These are phyloP conservation scores for Mycena citricolor DNA, from an alignment of 1,284 basidiomycete genomes.

Conservation along the genomic window DNA sequence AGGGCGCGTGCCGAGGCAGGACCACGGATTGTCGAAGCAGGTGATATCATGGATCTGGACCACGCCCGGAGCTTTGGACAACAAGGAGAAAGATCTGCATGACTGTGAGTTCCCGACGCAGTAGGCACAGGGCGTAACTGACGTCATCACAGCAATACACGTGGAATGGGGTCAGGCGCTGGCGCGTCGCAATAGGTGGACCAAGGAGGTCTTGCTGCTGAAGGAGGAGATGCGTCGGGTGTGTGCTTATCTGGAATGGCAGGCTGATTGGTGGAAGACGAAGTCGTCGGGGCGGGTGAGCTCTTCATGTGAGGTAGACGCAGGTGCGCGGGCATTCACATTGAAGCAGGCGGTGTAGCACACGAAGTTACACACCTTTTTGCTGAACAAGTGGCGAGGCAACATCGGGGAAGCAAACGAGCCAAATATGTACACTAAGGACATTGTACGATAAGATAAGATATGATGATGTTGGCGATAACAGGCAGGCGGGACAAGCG, in stretches of 20 bases:
- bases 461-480: too few species aligned
- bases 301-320: too few species aligned
- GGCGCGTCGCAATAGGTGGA: slow-evolving; percentile 7
- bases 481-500: too few species aligned
- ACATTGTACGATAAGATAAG: too few species aligned
- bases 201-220: slow-evolving; percentile 9
- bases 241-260: not conserved
- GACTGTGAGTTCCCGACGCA: not conserved
- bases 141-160: not conserved
- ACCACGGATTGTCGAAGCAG: not conserved
- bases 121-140: not conserved
- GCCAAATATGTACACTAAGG: too few species aligned
- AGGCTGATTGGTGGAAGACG: too few species aligned
- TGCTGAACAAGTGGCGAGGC: too few species aligned
- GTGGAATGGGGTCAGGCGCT: not conserved
- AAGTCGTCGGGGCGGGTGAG: too few species aligned
- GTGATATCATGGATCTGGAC: slow-evolving; percentile 16
- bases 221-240: slow-evolving; percentile 15
- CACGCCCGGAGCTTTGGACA: not conserved
- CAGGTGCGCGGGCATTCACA: too few species aligned
- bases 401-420: too few species aligned
- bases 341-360: too few species aligned
- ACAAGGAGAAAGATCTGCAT: not conserved
- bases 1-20: not conserved
- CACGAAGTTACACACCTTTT: too few species aligned